Evolutionary conservation across 192 early-diverging fungal species (phyloP).

Genomic region (Pilobolus umbonatus): DNA sequence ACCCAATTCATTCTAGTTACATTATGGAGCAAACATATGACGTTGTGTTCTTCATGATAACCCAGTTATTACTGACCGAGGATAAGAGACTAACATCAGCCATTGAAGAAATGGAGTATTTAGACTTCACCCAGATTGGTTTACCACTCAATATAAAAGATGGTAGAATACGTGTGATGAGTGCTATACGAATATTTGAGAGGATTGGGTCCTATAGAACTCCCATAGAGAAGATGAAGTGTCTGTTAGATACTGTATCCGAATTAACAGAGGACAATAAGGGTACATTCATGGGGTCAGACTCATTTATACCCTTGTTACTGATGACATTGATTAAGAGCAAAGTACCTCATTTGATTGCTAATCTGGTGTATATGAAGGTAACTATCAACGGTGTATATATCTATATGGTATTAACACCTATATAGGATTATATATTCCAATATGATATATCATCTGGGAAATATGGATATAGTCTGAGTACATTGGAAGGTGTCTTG

Average conservation of each 20-base stretch:
- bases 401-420: neutral
- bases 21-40: conserved; percentile 54
- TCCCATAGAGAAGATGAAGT: conserved; percentile 43
- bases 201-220: conserved; percentile 42
- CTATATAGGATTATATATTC: conserved; percentile 36
- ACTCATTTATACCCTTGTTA: conserved; percentile 44
- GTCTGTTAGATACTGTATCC: conserved; percentile 33
- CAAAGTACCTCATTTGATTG: conserved; percentile 38
- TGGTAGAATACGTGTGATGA: conserved; percentile 25
- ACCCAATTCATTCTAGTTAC: conserved; percentile 21
- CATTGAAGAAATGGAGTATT: conserved; percentile 22
- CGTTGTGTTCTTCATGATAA: conserved; percentile 50
- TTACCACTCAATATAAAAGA: conserved; percentile 33
- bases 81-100: conserved; percentile 37
- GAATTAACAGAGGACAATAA: conserved; percentile 13
- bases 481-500: conserved; percentile 44
- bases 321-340: conserved; percentile 42
- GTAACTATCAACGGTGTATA: neutral
- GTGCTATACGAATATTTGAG: conserved; percentile 40
- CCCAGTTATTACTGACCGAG: conserved; percentile 29
- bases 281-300: conserved; percentile 21
- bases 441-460: conserved; percentile 36
- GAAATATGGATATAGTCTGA: conserved; percentile 43
- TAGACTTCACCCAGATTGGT: conserved; percentile 46
- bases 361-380: conserved; percentile 47